Evolutionary conservation across 2,329 filamentous ascomycete genomes (phyloP).

Genomic region (Neoarthrinium moseri): DNA sequence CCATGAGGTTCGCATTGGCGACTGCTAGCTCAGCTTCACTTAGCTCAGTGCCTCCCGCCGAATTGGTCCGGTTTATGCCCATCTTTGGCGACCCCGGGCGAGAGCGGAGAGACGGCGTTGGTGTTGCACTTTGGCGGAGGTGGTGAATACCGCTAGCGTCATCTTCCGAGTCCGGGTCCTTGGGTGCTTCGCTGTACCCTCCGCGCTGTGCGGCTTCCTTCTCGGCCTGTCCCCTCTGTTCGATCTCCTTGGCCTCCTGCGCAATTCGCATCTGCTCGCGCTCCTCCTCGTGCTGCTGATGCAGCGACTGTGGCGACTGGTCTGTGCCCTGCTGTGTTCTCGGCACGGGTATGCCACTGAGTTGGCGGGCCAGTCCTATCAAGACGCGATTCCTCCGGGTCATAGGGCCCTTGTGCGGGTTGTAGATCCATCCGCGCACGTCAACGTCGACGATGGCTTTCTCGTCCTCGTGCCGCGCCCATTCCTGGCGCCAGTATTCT

Average conservation of each 20-base stretch:
- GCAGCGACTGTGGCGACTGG: slow-evolving; percentile 26
- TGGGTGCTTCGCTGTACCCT: slow-evolving; percentile 68
- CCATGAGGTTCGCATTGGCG: slow-evolving; percentile 86
- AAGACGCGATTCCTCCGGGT: slow-evolving; percentile 83
- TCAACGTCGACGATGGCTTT: slow-evolving; percentile 91
- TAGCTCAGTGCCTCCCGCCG: slow-evolving; percentile 52
- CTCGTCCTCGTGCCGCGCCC: slow-evolving; percentile 77
- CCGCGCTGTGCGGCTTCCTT: slow-evolving; percentile 69
- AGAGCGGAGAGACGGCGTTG: slow-evolving; percentile 24
- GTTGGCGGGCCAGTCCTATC: slow-evolving; percentile 79
- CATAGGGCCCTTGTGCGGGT: slow-evolving; percentile 80
- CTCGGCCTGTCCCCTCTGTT: slow-evolving; percentile 69
- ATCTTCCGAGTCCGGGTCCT: slow-evolving; percentile 41
- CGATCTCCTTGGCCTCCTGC: slow-evolving; percentile 73
- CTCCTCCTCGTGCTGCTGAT: slow-evolving; percentile 46
- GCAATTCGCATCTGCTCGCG: slow-evolving; percentile 66
- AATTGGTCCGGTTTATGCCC: slow-evolving; percentile 34
- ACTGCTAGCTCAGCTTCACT: slow-evolving; percentile 71
- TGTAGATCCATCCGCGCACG: slow-evolving; percentile 93
- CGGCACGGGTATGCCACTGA: slow-evolving; percentile 82
- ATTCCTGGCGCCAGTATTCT: slow-evolving; percentile 76
- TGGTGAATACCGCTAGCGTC: slow-evolving; percentile 21
- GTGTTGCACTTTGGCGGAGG: slow-evolving; percentile 9
- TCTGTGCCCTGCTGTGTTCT: slow-evolving; percentile 35
- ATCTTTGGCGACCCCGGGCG: slow-evolving; percentile 43